phyloP scores from a whole-genome alignment of 139 green algal species.

The Ulvella scutata region DNA sequence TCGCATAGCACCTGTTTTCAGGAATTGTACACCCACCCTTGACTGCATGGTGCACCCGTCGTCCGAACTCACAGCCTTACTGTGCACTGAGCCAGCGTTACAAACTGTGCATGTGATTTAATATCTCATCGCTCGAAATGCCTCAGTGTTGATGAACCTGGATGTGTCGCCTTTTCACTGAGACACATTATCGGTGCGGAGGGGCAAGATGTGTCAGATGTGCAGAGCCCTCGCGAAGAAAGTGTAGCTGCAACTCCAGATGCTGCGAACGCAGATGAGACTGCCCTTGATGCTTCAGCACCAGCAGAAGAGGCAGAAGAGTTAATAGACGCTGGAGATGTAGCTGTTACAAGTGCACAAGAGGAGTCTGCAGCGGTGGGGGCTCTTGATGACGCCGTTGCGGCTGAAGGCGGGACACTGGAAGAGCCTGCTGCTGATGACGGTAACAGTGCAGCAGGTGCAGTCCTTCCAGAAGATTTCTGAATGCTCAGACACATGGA shows the following conservation, averaged over 20 bases:
- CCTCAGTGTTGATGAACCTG: too few relatives aligned
- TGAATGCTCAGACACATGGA: too few relatives aligned
- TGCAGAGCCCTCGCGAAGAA: neutral
- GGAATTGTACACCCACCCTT: too few relatives aligned
- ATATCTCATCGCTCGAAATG: too few relatives aligned
- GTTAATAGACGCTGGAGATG: neutral
- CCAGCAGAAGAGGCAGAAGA: neutral
- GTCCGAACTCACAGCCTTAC: too few relatives aligned
- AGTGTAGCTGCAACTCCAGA: neutral
- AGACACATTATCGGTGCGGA: conserved; percentile 4
- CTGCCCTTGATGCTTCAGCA: neutral
- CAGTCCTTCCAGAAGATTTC: too few relatives aligned
- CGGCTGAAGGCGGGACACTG: neutral
- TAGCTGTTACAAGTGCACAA: neutral
- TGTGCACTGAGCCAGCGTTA: too few relatives aligned
- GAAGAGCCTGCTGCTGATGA: neutral
- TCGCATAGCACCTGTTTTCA: too few relatives aligned
- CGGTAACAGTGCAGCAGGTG: neutral
- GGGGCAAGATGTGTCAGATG: neutral
- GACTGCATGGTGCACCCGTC: too few relatives aligned
- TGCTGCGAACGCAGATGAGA: neutral
- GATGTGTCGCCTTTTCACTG: too few relatives aligned
- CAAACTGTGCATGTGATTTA: too few relatives aligned
- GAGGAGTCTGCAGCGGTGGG: neutral
- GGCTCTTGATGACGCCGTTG: neutral